Base-by-base conservation (phyloP, 306 rosid species). In the Datisca glomerata region DNA sequence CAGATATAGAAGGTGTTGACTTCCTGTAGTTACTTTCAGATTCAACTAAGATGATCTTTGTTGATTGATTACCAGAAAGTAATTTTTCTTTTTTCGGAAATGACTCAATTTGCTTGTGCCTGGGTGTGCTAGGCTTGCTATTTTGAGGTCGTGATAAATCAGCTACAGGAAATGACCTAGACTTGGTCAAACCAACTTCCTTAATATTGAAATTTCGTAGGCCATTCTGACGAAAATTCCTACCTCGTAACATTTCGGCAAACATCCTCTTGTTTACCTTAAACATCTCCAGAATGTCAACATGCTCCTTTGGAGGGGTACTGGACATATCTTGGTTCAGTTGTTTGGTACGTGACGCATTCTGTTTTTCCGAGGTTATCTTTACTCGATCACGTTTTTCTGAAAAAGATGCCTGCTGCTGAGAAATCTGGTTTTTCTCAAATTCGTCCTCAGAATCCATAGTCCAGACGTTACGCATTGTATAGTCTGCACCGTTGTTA, bases 91-190 rank as follows among this genome's bases (percentile, higher is more conserved):
- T 67, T 43, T 60, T 75, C 6, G 72, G 71, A 24, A 67, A 53
- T 43, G 58, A 42, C 85, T 86, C 86, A 12, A 42, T 67, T 65
- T 77, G 83, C 83, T 89, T 89, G 79, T 75, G 73, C 43, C 69
- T 56, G 57, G 77, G 66, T 52, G 87, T 63, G 47, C 81, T 60
- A 35, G 76, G 53, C 55, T 59, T 60, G 24, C 54, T 33, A 44
- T 48, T 25, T 42, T 46, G 68, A 23, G 23, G 36, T 29, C 47
- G 35, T 18, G 76, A 60, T 38, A 78, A 43, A 53, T 35, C 43
- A 28, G 79, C 37, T 34, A 65, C 35, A 28, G 97, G 97, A 73
- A 74, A 83, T 37, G 97, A 74, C 29, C 73, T 74, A 15, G 91
- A 80, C 56, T 83, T 89, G 29, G 64, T 71, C 59, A 89, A 62